Evolutionary conservation across 176 grass and related monocot genomes (phyloP), one percentile per base, ranked within the genome.

Genomic region (Oryza glumipatula): DNA sequence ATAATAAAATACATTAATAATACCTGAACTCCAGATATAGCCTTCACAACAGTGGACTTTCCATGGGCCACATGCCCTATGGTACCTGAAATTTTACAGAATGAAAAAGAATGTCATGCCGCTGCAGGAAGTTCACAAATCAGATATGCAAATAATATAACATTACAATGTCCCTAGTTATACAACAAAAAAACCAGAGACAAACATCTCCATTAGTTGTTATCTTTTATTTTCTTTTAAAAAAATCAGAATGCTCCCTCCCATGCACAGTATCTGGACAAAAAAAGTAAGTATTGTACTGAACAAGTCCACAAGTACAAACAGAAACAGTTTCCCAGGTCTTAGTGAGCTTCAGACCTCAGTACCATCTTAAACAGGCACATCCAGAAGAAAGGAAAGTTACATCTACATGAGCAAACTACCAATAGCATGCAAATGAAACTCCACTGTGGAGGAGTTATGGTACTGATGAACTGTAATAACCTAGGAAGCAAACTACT

Each of bases 31-130:
- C 94, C 94, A 35, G 94, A 92, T 74, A 94, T 97, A 23, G 91
- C 94, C 88, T 94, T 97, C 17, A 97, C 91, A 73, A 97, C 89
- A 63, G 94, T 94, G 45, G 91, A 97, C 66, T 97, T 97, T 76
- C 91, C 94, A 72, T 97, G 94, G 58, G 94, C 91, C 87, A 97
- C 91, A 22, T 97, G 94, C 88, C 19, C 92, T 87, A 97, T 97
- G 43, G 92, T 97, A 83, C 94, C 94, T 97, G 47, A 75, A 16
- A 82, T 83, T 64, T 70, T 26, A 68, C 76, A 56, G 26, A 83
- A 38, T 19, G 15, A 70, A 51, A 48, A 74, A 86, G 3, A 61
- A 88, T 52, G 46, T 82, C 26, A 73, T 23, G 4, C 3, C 35
- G n/a, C 11, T 64, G 10, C 12, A 74, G 10, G 19, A 84, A 36